Evolutionary conservation across 1,284 basidiomycete genomes (phyloP).

Genomic region (Cutaneotrichosporon sp.): DNA sequence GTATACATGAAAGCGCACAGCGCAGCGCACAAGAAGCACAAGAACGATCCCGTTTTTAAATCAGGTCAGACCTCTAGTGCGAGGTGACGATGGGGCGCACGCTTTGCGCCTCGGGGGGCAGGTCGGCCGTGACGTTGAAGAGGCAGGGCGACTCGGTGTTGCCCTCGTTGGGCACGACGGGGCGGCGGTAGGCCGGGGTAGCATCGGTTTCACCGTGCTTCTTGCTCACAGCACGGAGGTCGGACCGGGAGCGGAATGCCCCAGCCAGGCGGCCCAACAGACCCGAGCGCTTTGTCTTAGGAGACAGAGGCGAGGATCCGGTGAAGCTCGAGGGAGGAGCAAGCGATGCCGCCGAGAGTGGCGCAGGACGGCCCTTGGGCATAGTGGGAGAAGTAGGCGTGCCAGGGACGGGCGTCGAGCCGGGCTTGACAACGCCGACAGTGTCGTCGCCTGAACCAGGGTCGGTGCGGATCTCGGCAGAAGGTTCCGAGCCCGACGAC

Average conservation of each 20-base stretch:
- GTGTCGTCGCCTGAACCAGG: background rate
- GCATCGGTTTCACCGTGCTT: background rate
- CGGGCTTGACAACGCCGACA: background rate
- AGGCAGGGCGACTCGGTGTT: constrained; percentile 28
- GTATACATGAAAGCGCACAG: too few species aligned
- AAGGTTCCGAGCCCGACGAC: constrained; percentile 11
- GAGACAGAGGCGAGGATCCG: too few species aligned
- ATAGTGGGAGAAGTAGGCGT: background rate
- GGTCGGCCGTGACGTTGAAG: constrained; percentile 24
- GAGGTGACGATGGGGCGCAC: background rate
- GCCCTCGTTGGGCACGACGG: constrained; percentile 24
- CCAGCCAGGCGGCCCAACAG: constrained; percentile 17
- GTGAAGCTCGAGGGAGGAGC: background rate
- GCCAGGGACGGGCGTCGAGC: background rate
- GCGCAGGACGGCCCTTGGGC: background rate
- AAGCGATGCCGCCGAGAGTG: background rate
- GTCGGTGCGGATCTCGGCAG: constrained; percentile 19
- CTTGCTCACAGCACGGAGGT: constrained; percentile 12
- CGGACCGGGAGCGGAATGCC: constrained; percentile 20
- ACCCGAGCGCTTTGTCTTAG: background rate
- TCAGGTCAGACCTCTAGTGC: background rate
- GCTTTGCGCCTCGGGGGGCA: background rate
- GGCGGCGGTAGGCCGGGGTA: constrained; percentile 19
- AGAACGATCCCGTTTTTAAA: background rate
- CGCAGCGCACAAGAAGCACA: too few species aligned